Conservation (phyloP, 768 basidiomycete genomes). For the Boletus sp. region DNA sequence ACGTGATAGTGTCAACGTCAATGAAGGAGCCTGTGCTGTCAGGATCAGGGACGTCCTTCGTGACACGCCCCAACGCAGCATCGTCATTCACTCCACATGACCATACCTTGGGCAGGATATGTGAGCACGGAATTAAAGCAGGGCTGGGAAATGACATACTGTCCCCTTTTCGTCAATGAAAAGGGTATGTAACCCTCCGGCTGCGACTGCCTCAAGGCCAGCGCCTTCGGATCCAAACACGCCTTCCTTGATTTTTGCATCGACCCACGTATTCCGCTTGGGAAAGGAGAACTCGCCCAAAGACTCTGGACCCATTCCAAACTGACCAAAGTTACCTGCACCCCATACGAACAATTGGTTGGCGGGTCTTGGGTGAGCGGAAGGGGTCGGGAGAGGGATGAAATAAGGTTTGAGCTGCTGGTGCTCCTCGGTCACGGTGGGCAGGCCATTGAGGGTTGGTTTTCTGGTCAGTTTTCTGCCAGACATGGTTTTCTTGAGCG, state of each 20-base stretch:
- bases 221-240: conserved; percentile 67
- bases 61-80: conserved; percentile 81
- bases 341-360: conserved; percentile 85
- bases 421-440: conserved; percentile 31
- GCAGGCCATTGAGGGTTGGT: conserved; percentile 31
- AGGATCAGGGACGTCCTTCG: conserved; percentile 57
- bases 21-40: conserved; percentile 57
- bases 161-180: conserved; percentile 88
- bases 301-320: conserved; percentile 80
- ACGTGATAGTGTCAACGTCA: conserved; percentile 50
- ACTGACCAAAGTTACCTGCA: conserved; percentile 92
- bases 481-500: conserved; percentile 27
- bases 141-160: conserved; percentile 48
- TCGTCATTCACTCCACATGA: conserved; percentile 87
- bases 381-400: conserved; percentile 62
- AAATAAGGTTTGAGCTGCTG: conserved; percentile 56
- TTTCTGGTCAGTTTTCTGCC: conserved; percentile 29
- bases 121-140: not conserved
- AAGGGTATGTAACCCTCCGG: conserved; percentile 87
- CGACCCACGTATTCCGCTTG: conserved; percentile 72
- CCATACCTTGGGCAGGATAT: conserved; percentile 60
- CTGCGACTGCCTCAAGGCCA: conserved; percentile 79
- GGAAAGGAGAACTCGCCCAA: conserved; percentile 76
- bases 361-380: conserved; percentile 58
- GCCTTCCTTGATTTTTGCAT: conserved; percentile 69